phyloP scores from a whole-genome alignment of 1,284 basidiomycete genomes.

The Cutaneotrichosporon sp. region DNA sequence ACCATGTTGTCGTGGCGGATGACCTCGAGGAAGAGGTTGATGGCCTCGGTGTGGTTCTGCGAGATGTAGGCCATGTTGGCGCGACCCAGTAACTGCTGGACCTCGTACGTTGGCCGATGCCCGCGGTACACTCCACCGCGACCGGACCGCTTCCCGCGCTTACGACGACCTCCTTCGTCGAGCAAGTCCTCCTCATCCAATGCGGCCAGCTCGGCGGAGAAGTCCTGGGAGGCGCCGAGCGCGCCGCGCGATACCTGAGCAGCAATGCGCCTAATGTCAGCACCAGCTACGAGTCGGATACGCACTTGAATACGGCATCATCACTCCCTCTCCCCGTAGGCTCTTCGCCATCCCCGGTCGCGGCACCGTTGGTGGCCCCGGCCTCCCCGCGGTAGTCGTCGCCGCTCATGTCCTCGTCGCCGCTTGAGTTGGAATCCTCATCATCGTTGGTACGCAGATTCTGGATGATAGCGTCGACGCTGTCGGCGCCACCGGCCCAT shows the following conservation, averaged over 20 bases:
- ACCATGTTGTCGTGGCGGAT: conserved; percentile 90
- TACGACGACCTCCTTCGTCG: conserved; percentile 7
- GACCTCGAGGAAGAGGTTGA: conserved; percentile 83
- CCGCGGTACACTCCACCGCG: conserved; percentile 18
- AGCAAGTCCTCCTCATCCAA: conserved; percentile 38
- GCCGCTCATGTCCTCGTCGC: conserved; percentile 28
- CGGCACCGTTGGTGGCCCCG: conserved; percentile 1
- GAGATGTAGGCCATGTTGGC: conserved; percentile 83
- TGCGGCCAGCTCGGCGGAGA: conserved; percentile 27
- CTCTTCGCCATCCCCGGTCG: conserved; percentile 11
- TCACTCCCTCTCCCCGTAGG: conserved; percentile 14
- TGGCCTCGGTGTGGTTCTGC: conserved; percentile 68
- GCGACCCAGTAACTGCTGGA: conserved; percentile 74
- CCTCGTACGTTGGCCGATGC: conserved; percentile 76
- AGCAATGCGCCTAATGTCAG: conserved; percentile 36
- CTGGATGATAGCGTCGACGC: not conserved
- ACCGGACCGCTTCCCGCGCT: conserved; percentile 6
- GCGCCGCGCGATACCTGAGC: conserved; percentile 32
- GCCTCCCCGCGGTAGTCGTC: conserved; percentile 22
- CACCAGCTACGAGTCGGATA: too few species aligned
- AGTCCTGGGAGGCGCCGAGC: not conserved
- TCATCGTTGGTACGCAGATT: not conserved
- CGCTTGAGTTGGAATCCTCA: conserved; percentile 25
- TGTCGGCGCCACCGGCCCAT: not conserved
- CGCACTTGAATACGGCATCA: conserved; percentile 40